Evolutionary conservation across 1,139 yeast genomes (phyloP), one percentile per base, ranked within the genome.

Genomic region (Debaryomyces sp.): DNA sequence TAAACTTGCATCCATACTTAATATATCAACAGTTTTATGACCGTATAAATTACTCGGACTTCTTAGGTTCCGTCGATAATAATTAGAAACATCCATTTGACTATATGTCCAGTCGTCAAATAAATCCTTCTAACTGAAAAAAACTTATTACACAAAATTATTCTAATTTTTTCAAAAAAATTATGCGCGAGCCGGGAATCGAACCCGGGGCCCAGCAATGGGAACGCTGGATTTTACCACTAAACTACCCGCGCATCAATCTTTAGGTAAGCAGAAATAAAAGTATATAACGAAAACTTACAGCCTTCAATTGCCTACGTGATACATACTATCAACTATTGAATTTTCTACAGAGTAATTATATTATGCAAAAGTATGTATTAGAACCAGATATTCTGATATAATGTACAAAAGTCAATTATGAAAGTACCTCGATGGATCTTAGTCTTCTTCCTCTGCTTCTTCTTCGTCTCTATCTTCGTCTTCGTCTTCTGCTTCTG

Each of bases 1-100:
- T 15, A 78, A 73, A 53, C 77, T 71, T 26, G 84, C 81, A 66
- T 89, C 91, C 95, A 89, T 89, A 15, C 12, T 41, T 24, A 30
- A 15, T 44, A 18, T 27, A 21, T 13, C 13, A 4, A 26, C n/a
- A 15, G 27, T 13, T n/a, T 8, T 23, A 6, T 6, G 13, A 21
- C 27, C 17, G 35, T 5, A 12, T 12, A 17, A 5, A 9, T 30
- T 30, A 30, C 12, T n/a, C 15, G 13, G 22, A 26, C 41, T 26
- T 26, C 13, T 5, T 24, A 18, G 23, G 6, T 26, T 34, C 9
- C n/a, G 26, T 18, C 26, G 23, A 21, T 10, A 22, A 18, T 21
- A 12, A 24, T 17, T 34, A n/a, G 8, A 18, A 12, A 2, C 8
- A 12, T 18, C 24, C 21, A n/a, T 5, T 34, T n/a, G 17, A 10